Evolutionary conservation across 495 filamentous ascomycete species (phyloP), one percentile per base, ranked within the genome.

Genomic region (Penicillium ucsense): DNA sequence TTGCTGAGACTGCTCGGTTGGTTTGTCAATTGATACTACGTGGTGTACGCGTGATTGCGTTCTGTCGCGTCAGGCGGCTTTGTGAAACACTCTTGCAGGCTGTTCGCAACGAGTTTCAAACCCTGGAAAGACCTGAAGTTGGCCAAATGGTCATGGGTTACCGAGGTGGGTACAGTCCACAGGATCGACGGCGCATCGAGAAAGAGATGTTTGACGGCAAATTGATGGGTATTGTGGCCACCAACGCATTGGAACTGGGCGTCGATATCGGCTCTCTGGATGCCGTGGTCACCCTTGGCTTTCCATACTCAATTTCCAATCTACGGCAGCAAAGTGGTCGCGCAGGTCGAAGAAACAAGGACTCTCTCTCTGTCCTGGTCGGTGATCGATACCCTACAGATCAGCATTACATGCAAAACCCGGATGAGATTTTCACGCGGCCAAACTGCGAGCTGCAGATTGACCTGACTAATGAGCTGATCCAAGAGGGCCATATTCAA

Each of bases 201-300:
- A 82, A 75, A 33, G 92, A 97, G 57, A 96, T 99, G 92, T 97
- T 97, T 53, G 88, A 94, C 41, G 92, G 92, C 0, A 88, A 89
- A 55, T 71, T 99, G 5, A 74, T 97, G 59, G 94, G 92, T 4
- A 92, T 99, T 47, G 78, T 99, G 6, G 92, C 90, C 6, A 99
- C 92, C 2, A 95, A 81, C 47, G 92, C 92, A 5, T 72, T 99
- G 5, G 92, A 97, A 61, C 66, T 99, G 1, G 92, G 92, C 9
- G 85, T 99, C 36, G 92, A 99, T 63, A 97, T 99, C 55, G 92
- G 94, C 8, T 89, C 83, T 8, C 73, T 99, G 33, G 94, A 99
- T 67, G 90, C 91, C 33, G 92, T 97, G 11, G 76, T 99, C 33
- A 95, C 89, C 0, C 79, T 91, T 40, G 90, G 91, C 1, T 99